Evolutionary conservation across 768 basidiomycete species (phyloP), one percentile per base, ranked within the genome.

Genomic region (Dioszegia hungarica): DNA sequence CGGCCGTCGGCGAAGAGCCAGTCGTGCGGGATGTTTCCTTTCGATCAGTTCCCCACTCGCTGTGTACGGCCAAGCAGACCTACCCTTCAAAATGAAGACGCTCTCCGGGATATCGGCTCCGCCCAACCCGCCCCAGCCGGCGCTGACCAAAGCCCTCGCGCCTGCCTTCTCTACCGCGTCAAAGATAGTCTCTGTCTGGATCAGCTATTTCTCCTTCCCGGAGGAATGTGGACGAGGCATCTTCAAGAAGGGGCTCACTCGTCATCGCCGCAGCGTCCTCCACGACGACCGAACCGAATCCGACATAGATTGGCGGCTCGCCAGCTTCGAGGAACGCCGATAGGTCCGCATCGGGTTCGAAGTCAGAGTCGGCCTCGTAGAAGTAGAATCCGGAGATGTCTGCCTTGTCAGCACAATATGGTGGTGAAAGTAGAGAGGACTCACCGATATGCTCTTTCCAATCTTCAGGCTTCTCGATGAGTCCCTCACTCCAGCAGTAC

Each of bases 361-460:
- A 85, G 20, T 72, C 78, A 3, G 78, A 77, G 0, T 80, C 82
- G 15, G 82, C 75, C 61, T 84, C 82, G 5, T 85, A 77, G 69
- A 86, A 86, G 64, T 84, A 85, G 66, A 86, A 86, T 1, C 84
- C 84, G 15, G 82, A 81, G 14, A 85, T 79, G 63, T 86, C 84
- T 84, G 46, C 20, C 2, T 1, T 12, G 15, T 24, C 22, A 36
- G 12, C 24, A 4, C 9, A 15, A 37, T 15, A 27, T 4, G n/a
- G 1, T 37, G 46, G 10, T 43, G 29, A 17, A 29, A 10, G 19
- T 25, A 15, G 19, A 31, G n/a, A 8, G 6, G 10, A 41, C 75
- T 37, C 52, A 83, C 83, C 84, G 38, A 84, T 83, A 64, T 84
- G 75, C 52, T 82, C 83, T 57, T 80, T 82, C 85, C 85, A 86